phyloP scores from a whole-genome alignment of 1,284 basidiomycete species.

The Austroboletus niveus region DNA sequence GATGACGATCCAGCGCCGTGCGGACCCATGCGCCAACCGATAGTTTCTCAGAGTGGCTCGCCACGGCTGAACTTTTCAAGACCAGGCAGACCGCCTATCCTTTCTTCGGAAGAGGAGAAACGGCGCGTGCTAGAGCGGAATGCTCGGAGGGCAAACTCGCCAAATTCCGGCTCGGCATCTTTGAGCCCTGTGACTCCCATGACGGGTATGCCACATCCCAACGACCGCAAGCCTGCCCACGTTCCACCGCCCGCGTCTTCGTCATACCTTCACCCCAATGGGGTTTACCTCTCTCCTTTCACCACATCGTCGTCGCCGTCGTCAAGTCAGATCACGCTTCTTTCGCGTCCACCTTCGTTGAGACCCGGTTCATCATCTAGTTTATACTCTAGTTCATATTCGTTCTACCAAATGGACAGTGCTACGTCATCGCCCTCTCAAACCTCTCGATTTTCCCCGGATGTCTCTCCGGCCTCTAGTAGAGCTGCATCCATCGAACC shows the following conservation, averaged over 20 bases:
- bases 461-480: constrained; percentile 19
- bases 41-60: constrained; percentile 32
- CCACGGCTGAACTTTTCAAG: constrained; percentile 53
- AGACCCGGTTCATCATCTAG: constrained; percentile 46
- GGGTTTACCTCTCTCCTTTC: constrained; percentile 14
- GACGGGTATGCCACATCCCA: constrained; percentile 16
- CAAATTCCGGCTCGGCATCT: constrained; percentile 17
- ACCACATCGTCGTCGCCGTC: constrained; percentile 3
- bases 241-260: not conserved
- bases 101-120: constrained; percentile 53
- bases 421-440: constrained; percentile 36
- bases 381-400: constrained; percentile 59
- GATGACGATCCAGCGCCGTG: constrained; percentile 10
- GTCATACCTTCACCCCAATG: constrained; percentile 22
- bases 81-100: constrained; percentile 47
- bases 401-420: constrained; percentile 59
- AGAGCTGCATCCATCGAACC: constrained; percentile 18
- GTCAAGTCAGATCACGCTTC: constrained; percentile 12
- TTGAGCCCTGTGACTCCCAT: constrained; percentile 20
- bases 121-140: constrained; percentile 61
- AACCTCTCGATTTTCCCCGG: constrained; percentile 17
- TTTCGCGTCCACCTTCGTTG: constrained; percentile 30
- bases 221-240: not conserved
- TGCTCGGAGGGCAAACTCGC: constrained; percentile 32
- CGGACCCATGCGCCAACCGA: constrained; percentile 29